Evolutionary conservation across 1,284 basidiomycete genomes (phyloP), one percentile per base, ranked within the genome.

Genomic region (Ganoderma lucidum): DNA sequence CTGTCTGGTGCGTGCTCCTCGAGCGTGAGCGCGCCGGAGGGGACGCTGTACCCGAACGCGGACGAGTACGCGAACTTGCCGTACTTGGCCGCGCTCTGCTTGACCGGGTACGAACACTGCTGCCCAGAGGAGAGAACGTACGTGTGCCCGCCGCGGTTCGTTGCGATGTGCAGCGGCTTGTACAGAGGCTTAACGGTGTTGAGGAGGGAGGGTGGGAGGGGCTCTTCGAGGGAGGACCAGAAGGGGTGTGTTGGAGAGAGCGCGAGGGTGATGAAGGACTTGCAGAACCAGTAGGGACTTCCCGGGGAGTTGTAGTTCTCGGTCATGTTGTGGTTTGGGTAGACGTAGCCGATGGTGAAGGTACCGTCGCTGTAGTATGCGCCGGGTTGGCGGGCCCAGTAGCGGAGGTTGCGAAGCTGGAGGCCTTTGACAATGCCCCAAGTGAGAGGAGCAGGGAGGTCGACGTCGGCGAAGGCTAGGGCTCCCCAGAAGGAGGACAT

Each of bases 261-360:
- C 2, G 90, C 83, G n/a, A 94, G 86, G 5, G 89, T 81, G 53
- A 91, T 83, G 79, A 94, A 94, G 0, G 91, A 89, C 75, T 94
- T 93, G 83, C 90, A 93, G 76, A 89, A 91, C 93, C 93, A 94
- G 80, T 94, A 95, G 0, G 91, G 90, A n/a, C 91, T 93, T 64
- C 91, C 91, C 1, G 92, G 90, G 0, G 91, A 92, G 77, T 93
- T 93, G 81, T 94, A 93, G 80, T 92, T 93, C 78, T 93, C 88
- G 17, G 90, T 91, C 83, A 93, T 88, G 77, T 90, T 91, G 79
- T 88, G 88, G 75, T 93, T 93, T 30, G 91, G 91, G 76, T 92
- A 93, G 66, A 83, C 82, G 76, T 86, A 95, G 2, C 92, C 92
- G 73, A 95, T 90, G 8, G 90, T 93, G 63, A 94, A 81, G 0